phyloP scores from a whole-genome alignment of 805 yeast genomes.

The Kuraishia hungarica region DNA sequence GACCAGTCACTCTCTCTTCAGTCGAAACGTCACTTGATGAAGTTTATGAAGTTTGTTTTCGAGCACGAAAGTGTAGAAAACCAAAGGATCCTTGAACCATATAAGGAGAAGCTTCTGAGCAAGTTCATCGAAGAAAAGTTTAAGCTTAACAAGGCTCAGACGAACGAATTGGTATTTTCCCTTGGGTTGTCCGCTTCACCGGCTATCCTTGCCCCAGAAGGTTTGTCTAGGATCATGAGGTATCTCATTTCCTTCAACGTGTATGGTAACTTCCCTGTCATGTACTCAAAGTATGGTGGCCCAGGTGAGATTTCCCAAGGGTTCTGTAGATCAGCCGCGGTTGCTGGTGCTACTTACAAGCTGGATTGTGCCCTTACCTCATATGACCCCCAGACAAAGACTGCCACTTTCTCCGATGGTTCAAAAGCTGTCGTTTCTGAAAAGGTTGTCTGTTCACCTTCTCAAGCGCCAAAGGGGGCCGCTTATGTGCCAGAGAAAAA shows the following conservation, averaged over 20 bases:
- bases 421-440: conserved; percentile 68
- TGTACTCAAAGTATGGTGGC: conserved; percentile 89
- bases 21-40: conserved; percentile 83
- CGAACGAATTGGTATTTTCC: conserved; percentile 76
- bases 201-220: conserved; percentile 60
- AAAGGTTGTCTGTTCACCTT: conserved; percentile 68
- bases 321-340: conserved; percentile 95
- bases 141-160: conserved; percentile 64
- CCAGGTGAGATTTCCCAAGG: conserved; percentile 96
- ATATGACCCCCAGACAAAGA: conserved; percentile 57
- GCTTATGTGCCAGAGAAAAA: conserved; percentile 34
- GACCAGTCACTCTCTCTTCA: conserved; percentile 68
- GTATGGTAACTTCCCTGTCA: conserved; percentile 90
- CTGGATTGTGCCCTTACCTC: conserved; percentile 57
- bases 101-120: conserved; percentile 46
- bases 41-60: conserved; percentile 79
- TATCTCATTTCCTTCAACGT: conserved; percentile 81
- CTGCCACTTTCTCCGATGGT: conserved; percentile 72
- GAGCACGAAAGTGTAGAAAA: conserved; percentile 57
- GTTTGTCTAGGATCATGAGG: conserved; percentile 73
- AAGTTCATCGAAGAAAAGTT: conserved; percentile 57
- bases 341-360: conserved; percentile 92
- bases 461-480: conserved; percentile 42
- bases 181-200: conserved; percentile 69
- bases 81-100: conserved; percentile 35